Conservation (phyloP, 78 protist species). For the Monocercomonoides exilis region DNA sequence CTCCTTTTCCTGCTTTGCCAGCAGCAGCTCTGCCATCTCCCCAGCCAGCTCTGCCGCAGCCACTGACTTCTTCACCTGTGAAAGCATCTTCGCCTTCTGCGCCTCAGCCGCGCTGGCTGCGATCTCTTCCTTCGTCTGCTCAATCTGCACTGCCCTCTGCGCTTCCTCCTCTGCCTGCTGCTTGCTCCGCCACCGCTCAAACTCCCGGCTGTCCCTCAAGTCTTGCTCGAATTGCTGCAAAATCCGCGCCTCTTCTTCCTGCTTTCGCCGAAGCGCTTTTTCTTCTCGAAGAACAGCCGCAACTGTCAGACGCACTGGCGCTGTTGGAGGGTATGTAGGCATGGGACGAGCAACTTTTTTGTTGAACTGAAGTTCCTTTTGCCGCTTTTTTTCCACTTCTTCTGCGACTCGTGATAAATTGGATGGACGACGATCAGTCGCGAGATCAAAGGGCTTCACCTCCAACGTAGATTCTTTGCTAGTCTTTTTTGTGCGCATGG, state of each 20-base stretch:
- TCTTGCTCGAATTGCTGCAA: conserved; percentile 16
- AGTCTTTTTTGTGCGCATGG: background rate
- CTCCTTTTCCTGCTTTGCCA: background rate
- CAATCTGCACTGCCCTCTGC: background rate
- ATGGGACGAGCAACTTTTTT: background rate
- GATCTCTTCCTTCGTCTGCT: background rate
- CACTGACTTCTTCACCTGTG: background rate
- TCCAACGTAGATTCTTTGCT: background rate
- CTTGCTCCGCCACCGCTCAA: background rate
- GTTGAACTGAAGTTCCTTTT: background rate
- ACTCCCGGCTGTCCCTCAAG: conserved; percentile 20
- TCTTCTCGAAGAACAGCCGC: conserved; percentile 44
- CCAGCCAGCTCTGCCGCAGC: background rate
- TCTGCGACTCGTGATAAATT: background rate
- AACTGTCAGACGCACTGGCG: conserved; percentile 6
- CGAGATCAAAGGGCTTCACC: background rate
- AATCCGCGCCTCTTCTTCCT: conserved; percentile 9
- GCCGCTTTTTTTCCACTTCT: background rate
- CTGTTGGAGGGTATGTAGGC: background rate
- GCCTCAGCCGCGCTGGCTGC: no score
- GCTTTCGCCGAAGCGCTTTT: conserved; percentile 4
- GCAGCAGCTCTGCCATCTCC: background rate
- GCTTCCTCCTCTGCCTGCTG: background rate
- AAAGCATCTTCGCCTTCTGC: background rate
- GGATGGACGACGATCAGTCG: background rate